These are phyloP conservation scores for Colletotrichum melonis DNA, from an alignment of 2,329 filamentous ascomycete genomes.

Conservation along the genomic window DNA sequence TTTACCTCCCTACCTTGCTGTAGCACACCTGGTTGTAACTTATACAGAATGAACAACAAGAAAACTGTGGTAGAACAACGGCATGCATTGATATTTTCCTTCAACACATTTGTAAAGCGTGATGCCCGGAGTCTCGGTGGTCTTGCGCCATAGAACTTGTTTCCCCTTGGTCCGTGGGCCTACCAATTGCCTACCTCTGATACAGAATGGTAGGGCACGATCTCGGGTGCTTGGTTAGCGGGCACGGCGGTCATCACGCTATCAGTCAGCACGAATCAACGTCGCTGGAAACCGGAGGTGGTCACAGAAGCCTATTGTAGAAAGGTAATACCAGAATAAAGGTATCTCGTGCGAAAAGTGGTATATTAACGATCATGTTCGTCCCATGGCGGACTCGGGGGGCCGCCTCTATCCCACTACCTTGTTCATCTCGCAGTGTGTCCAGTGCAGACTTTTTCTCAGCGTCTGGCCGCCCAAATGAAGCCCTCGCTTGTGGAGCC, in stretches of 20 bases:
- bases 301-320: too few relatives aligned
- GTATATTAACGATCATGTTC: not conserved
- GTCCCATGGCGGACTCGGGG: not conserved
- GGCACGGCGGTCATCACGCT: not conserved
- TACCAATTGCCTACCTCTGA: not conserved
- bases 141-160: too few relatives aligned
- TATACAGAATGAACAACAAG: not conserved
- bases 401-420: constrained; percentile 1
- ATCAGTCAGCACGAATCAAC: too few relatives aligned
- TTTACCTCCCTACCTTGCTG: too few relatives aligned
- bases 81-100: too few relatives aligned
- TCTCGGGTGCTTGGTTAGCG: not conserved
- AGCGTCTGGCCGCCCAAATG: not conserved
- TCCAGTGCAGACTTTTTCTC: not conserved
- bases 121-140: not conserved
- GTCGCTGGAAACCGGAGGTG: too few relatives aligned
- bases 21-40: not conserved
- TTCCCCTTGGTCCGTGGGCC: not conserved
- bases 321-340: not conserved
- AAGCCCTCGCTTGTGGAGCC: constrained; percentile 8
- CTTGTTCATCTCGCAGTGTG: not conserved
- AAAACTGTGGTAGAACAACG: not conserved
- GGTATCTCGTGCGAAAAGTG: not conserved
- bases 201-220: not conserved
- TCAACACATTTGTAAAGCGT: not conserved